Conservation (phyloP, 1,284 basidiomycete species). For the Ganoderma resinaceum region DNA sequence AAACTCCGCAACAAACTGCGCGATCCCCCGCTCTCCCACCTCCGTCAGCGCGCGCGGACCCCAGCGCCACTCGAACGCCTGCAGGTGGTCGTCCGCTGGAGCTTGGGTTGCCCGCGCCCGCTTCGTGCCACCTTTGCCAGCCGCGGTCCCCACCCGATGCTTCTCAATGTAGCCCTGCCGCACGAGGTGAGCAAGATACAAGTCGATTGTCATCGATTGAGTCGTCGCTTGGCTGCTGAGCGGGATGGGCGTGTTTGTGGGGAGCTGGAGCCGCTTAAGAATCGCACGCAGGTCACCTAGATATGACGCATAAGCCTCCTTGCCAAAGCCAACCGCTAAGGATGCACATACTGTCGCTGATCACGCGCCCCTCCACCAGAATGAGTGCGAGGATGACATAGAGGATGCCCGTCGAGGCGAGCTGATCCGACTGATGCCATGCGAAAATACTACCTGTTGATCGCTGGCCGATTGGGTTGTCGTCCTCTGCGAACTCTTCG, state of each 20-base stretch:
- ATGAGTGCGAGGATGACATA: conserved; percentile 77
- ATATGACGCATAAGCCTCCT: not conserved
- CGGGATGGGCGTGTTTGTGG: conserved; percentile 48
- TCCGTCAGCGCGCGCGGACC: conserved; percentile 76
- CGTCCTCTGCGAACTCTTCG: conserved; percentile 51
- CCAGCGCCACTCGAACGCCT: conserved; percentile 79
- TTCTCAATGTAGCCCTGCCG: conserved; percentile 76
- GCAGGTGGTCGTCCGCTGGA: conserved; percentile 54
- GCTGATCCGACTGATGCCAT: conserved; percentile 71
- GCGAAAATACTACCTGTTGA: conserved; percentile 71
- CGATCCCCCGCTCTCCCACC: conserved; percentile 64
- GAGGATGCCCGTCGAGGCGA: conserved; percentile 67
- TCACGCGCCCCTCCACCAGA: conserved; percentile 69
- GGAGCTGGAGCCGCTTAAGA: conserved; percentile 68
- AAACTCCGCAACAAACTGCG: conserved; percentile 73
- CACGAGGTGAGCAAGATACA: conserved; percentile 61
- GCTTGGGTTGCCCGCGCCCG: conserved; percentile 59
- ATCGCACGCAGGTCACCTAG: conserved; percentile 64
- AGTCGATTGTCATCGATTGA: conserved; percentile 57
- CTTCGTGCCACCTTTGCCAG: conserved; percentile 46
- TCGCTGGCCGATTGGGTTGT: conserved; percentile 46
- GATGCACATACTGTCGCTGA: conserved; percentile 65
- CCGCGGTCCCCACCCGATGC: conserved; percentile 51
- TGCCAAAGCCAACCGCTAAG: not conserved
- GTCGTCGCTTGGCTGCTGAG: conserved; percentile 55